Evolutionary conservation across 768 basidiomycete genomes (phyloP), one percentile per base, ranked within the genome.

Genomic region (Cystobasidium tubakii): DNA sequence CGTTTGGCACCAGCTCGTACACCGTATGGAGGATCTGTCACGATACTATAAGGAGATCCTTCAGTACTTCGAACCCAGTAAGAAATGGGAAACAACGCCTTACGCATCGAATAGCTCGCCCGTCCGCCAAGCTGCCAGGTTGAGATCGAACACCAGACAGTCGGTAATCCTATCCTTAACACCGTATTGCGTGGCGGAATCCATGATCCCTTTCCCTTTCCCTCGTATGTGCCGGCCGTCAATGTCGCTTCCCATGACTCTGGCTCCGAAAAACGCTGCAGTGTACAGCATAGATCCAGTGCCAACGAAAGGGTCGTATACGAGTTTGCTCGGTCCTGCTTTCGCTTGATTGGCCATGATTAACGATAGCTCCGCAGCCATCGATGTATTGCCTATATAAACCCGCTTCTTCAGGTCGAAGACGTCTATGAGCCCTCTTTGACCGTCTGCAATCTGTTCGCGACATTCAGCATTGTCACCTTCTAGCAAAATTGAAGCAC

Each of bases 161-260:
- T 96, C 95, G 27, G 96, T 75, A 76, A 99, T 86, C 29, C 86
- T 85, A 36, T 86, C 82, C 1, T 84, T 83, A 0, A 92, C 85
- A 1, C 89, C 90, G 77, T 98, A 99, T 77, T 95, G 92, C 1
- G 60, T 62, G 0, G 79, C 79, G 25, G 66, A 74, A 42, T 72
- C 44, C 19, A 36, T 39, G 29, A 75, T 34, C 4, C 42, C 27
- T 44, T 74, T 42, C 21, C 66, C 76, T 85, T 91, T 95, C 21
- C 96, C 96, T 74, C 92, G 84, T 89, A 98, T 94, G 80, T 98
- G 95, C 50, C 96, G 33, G 0, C 96, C 96, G 79, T 98, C 95
- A 62, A 99, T 97, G 80, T 98, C 96, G 21, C 91, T 93, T 21
- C 95, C 96, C 70, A 90, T 87, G 0, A 93, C 86, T 31, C 87